phyloP scores from a whole-genome alignment of 2,329 filamentous ascomycete genomes.

The Talaromyces sp. region DNA sequence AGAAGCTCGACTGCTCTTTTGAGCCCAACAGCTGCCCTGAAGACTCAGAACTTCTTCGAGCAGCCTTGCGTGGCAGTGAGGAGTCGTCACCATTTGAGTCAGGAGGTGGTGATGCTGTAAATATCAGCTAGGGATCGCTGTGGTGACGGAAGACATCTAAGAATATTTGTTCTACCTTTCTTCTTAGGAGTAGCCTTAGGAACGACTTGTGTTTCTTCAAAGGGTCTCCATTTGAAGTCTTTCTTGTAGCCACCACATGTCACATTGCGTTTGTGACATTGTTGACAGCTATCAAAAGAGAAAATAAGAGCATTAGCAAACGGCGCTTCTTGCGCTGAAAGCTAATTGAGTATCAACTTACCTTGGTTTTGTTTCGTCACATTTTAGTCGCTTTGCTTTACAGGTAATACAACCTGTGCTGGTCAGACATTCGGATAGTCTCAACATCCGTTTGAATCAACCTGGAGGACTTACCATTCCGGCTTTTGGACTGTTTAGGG shows the following conservation, averaged over 20 bases:
- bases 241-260: slow-evolving; percentile 70
- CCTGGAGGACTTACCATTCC: slow-evolving; percentile 59
- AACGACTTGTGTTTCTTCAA: slow-evolving; percentile 59
- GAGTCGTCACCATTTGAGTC: neutral
- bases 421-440: slow-evolving; percentile 9
- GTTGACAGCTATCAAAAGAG: slow-evolving; percentile 50
- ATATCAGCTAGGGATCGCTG: neutral
- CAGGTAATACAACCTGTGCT: slow-evolving; percentile 66
- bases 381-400: slow-evolving; percentile 70
- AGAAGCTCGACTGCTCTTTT: neutral
- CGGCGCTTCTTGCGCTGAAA: neutral
- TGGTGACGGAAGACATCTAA: neutral
- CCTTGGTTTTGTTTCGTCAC: slow-evolving; percentile 66
- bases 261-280: slow-evolving; percentile 64
- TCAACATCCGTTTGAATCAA: slow-evolving; percentile 1
- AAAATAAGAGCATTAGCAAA: neutral
- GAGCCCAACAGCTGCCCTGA: neutral
- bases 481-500: slow-evolving; percentile 71
- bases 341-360: neutral
- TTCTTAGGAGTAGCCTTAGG: slow-evolving; percentile 38
- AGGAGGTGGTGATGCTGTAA: slow-evolving; percentile 14
- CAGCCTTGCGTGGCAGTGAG: slow-evolving; percentile 13
- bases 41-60: slow-evolving; percentile 13
- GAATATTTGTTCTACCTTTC: slow-evolving; percentile 43
- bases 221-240: slow-evolving; percentile 71